Conservation (phyloP, 805 yeast species). For the Myxozyma neglecta region DNA sequence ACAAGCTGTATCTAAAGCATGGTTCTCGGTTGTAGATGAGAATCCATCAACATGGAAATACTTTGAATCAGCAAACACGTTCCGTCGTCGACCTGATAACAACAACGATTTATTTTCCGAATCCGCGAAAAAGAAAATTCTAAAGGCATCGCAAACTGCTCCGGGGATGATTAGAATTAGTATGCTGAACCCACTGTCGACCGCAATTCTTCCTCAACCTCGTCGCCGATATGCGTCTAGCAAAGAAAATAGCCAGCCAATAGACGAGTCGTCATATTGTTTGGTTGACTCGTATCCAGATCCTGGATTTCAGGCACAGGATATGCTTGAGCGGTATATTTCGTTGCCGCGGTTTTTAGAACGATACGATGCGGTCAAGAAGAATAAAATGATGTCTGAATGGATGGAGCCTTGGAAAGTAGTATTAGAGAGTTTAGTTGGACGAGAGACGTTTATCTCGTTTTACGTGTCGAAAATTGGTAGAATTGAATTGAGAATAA, state of each 20-base stretch:
- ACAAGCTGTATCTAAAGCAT: not conserved
- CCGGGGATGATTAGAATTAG: not conserved
- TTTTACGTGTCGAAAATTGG: not conserved
- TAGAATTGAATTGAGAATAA: not conserved
- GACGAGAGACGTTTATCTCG: not conserved
- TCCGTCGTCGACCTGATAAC: not conserved
- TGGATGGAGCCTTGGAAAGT: not conserved
- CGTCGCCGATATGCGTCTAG: not conserved
- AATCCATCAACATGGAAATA: not conserved
- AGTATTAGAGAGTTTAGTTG: not conserved
- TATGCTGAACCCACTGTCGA: not conserved
- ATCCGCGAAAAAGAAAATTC: not conserved
- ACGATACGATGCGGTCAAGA: not conserved
- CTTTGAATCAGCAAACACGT: not conserved
- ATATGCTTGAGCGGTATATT: not conserved
- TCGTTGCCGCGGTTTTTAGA: not conserved
- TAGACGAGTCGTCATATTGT: not conserved
- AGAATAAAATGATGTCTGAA: not conserved
- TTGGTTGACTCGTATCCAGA: not conserved
- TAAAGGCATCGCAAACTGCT: not conserved
- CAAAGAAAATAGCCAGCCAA: not conserved
- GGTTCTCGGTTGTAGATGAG: not conserved
- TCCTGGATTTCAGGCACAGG: not conserved
- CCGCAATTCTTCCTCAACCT: not conserved
- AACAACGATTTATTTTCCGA: not conserved